Conservation (phyloP, 345 rosid genomes). For the Populus tremula region DNA sequence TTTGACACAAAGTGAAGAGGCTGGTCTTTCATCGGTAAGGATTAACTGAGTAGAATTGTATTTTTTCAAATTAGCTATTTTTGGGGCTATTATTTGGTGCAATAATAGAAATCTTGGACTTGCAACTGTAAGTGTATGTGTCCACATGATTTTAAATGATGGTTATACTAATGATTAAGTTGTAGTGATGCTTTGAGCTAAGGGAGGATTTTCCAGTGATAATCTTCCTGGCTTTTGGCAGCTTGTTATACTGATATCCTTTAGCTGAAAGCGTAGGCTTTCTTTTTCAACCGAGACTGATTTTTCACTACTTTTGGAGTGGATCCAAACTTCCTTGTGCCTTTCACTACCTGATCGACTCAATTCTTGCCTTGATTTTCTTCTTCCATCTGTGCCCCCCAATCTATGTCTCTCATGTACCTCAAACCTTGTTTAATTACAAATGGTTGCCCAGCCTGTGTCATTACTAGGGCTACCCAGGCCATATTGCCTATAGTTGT, state of each 20-base stretch:
- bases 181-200: neutral
- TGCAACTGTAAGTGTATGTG: neutral
- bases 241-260: neutral
- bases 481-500: neutral
- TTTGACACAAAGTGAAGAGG: conserved; percentile 57
- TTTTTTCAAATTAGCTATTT: neutral
- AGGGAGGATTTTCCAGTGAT: neutral
- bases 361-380: neutral
- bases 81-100: neutral
- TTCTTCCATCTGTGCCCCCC: neutral
- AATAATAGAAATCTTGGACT: neutral
- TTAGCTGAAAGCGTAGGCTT: neutral
- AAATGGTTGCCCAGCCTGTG: neutral
- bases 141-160: neutral
- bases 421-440: neutral
- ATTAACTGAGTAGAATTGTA: conserved; percentile 6
- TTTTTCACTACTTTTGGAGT: neutral
- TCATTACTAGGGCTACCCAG: neutral
- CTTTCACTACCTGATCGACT: neutral
- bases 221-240: neutral
- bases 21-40: conserved; percentile 82
- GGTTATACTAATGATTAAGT: neutral
- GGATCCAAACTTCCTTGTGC: neutral
- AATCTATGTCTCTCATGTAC: neutral
- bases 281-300: neutral